Base-by-base conservation (phyloP, 177 flowering plant genomes). In the Vitis hybrid region DNA sequence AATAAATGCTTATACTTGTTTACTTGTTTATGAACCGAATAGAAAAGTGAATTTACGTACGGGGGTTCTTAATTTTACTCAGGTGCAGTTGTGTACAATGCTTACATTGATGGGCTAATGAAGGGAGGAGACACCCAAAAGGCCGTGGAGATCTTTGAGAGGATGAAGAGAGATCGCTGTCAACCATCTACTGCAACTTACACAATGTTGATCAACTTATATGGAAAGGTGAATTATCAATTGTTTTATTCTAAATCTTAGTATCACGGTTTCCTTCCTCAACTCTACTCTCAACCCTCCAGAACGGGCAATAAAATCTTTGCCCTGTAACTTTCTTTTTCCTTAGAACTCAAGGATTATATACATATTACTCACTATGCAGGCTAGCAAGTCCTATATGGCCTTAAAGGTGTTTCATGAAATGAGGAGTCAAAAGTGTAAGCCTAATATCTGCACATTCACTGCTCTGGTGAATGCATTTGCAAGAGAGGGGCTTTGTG, bases 401-500 rank as follows among this genome's bases (percentile, higher is more conserved):
- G 85, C 98, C 59, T 74, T 88, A 15, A 92, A 90, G 82, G 12
- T 89, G 65, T 93, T 91, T 62, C 60, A 81, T 72, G 98, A 93
- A 73, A 91, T 91, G 98, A 82, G 49, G 67, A 82, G 60, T 73
- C 76, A 81, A 65, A 86, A 74, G 68, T 91, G 89, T 73, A 86
- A 85, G 71, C 92, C 91, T 55, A 89, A 91, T 77, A 93, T 93
- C 66, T 93, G 98, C 81, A 84, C 91, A 0, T 93, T 86, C 78
- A 91, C 97, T 52, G 95, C 91, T 66, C 66, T 93, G 68, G 81
- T 93, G 46, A 93, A 91, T 80, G 98, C 95, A 75, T 90, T 87
- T 88, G 98, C 97, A 59, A 89, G 93, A 69, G 95, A 85, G 60
- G 97, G 97, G 54, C 89, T 86, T 5, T 93, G 94, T 81, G 95